Conservation (phyloP, 179 eudicot species). For the Corrigiola litoralis region DNA sequence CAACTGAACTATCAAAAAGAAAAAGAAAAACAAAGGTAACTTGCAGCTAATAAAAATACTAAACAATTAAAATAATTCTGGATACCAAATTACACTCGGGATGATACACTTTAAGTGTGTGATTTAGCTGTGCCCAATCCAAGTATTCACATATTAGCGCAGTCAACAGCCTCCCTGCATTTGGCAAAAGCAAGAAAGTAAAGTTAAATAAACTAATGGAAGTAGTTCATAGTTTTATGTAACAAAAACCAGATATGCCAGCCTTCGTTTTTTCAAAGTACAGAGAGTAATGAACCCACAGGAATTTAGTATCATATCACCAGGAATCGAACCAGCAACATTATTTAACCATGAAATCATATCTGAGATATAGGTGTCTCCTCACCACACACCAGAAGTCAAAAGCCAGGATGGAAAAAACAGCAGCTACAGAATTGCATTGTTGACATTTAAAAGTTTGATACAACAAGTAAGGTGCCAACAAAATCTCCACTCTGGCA, state of each 20-base stretch:
- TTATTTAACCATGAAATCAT: too few relatives aligned
- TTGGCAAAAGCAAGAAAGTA: slow-evolving; percentile 8
- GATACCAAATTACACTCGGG: slow-evolving; percentile 96
- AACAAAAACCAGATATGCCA: slow-evolving; percentile 8
- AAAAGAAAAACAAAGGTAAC: not conserved
- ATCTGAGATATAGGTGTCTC: too few relatives aligned
- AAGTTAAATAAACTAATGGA: too few relatives aligned
- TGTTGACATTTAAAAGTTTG: not conserved
- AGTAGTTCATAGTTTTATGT: too few relatives aligned
- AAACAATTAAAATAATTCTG: not conserved
- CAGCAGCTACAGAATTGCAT: too few relatives aligned
- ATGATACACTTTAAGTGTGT: slow-evolving; percentile 83
- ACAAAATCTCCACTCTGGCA: not conserved
- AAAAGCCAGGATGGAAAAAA: not conserved
- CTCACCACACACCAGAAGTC: too few relatives aligned
- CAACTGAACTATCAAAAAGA: not conserved
- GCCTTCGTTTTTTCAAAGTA: too few relatives aligned
- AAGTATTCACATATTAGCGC: slow-evolving; percentile 92
- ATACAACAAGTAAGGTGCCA: not conserved
- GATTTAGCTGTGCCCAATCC: slow-evolving; percentile 96
- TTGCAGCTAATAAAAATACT: not conserved
- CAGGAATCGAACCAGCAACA: too few relatives aligned
- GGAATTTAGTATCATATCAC: too few relatives aligned
- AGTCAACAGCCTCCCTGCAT: slow-evolving; percentile 85
- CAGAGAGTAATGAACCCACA: too few relatives aligned